These are phyloP conservation scores for Leishmania guyanensis DNA, from an alignment of 208 protist species.

Conservation along the genomic window DNA sequence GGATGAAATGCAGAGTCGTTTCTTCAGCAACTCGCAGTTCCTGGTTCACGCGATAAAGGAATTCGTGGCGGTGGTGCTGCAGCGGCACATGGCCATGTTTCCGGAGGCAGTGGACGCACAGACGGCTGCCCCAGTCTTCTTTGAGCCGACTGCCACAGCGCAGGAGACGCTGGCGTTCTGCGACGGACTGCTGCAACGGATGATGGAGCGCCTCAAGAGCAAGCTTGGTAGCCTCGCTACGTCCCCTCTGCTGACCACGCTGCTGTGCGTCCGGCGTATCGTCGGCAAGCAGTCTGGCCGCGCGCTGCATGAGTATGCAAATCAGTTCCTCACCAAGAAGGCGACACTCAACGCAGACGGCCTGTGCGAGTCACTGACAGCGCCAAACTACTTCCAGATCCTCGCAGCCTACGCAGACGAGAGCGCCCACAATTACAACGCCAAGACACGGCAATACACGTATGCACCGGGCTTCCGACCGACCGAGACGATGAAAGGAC, in stretches of 20 bases:
- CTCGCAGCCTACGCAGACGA: constrained; percentile 77
- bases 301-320: constrained; percentile 50
- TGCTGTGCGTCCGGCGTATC: constrained; percentile 66
- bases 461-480: constrained; percentile 72
- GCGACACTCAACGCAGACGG: constrained; percentile 23
- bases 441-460: constrained; percentile 39
- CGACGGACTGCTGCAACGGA: constrained; percentile 56
- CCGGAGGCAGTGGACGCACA: constrained; percentile 37
- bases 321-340: constrained; percentile 63
- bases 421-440: constrained; percentile 61
- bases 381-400: constrained; percentile 79
- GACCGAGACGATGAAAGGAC: constrained; percentile 38
- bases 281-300: constrained; percentile 60
- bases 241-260: constrained; percentile 63
- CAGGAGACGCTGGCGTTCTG: constrained; percentile 53
- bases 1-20: constrained; percentile 85
- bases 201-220: constrained; percentile 40
- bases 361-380: constrained; percentile 59
- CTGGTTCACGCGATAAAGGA: constrained; percentile 72
- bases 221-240: constrained; percentile 50
- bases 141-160: constrained; percentile 23
- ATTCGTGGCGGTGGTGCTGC: constrained; percentile 46
- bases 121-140: constrained; percentile 22
- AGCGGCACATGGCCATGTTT: constrained; percentile 34
- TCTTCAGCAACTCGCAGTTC: constrained; percentile 88